These are phyloP conservation scores for Penicillium egyptiacum DNA, from an alignment of 495 filamentous ascomycete genomes.

Conservation along the genomic window DNA sequence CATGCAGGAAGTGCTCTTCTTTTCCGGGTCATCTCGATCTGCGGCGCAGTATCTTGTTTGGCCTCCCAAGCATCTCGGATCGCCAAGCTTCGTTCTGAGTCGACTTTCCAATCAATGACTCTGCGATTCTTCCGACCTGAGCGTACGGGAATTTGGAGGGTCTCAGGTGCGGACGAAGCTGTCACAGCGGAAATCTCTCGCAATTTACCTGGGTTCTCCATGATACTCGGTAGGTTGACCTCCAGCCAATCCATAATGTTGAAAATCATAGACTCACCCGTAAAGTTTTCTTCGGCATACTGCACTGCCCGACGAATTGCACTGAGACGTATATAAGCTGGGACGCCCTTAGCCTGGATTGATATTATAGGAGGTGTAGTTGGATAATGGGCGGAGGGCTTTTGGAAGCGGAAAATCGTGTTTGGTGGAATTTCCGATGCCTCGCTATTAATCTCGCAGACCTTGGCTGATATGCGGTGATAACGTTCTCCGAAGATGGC, in stretches of 20 bases:
- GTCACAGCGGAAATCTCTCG: conserved; percentile 72
- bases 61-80: conserved; percentile 54
- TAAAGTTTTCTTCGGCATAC: conserved; percentile 63
- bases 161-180: conserved; percentile 29
- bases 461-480: conserved; percentile 50
- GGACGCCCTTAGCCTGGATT: conserved; percentile 63
- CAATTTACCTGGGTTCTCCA: conserved; percentile 78
- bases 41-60: conserved; percentile 54
- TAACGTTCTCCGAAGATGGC: conserved; percentile 76
- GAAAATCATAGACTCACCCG: conserved; percentile 86
- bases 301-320: conserved; percentile 75
- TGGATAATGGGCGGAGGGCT: conserved; percentile 65
- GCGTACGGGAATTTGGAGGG: conserved; percentile 46
- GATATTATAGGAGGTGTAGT: conserved; percentile 70
- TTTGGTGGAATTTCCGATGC: conserved; percentile 33
- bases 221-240: conserved; percentile 67
- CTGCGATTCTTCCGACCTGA: conserved; percentile 48
- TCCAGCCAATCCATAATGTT: conserved; percentile 90
- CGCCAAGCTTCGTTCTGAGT: conserved; percentile 39
- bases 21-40: conserved; percentile 68
- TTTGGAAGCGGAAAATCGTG: conserved; percentile 51
- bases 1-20: conserved; percentile 82
- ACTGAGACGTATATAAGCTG: conserved; percentile 89
- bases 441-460: conserved; percentile 64
- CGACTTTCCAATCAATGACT: conserved; percentile 40